Conservation (phyloP, 495 filamentous ascomycete genomes). For the Talaromyces nanjingensis region DNA sequence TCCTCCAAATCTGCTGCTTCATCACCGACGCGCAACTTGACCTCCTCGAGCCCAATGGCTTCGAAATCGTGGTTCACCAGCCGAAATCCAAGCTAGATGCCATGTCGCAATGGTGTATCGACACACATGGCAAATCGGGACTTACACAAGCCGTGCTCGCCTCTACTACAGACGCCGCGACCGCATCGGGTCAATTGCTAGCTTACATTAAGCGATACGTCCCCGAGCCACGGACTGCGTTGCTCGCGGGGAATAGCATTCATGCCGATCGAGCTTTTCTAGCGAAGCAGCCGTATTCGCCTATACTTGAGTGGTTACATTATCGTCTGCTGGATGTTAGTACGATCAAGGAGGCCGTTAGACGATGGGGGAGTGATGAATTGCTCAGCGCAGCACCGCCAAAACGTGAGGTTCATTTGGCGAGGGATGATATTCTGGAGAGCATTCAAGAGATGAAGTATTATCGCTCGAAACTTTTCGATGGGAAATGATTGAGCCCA, state of each 20-base stretch:
- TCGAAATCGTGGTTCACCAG: conserved; percentile 74
- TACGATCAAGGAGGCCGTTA: conserved; percentile 78
- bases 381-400: conserved; percentile 52
- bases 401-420: conserved; percentile 76
- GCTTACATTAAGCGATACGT: conserved; percentile 68
- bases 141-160: conserved; percentile 69
- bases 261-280: conserved; percentile 87
- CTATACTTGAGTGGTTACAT: conserved; percentile 68
- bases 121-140: conserved; percentile 62
- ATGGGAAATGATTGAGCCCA: neutral
- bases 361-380: conserved; percentile 65
- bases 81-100: conserved; percentile 57
- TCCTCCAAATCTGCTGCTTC: conserved; percentile 91
- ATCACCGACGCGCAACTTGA: conserved; percentile 76
- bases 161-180: conserved; percentile 63
- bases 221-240: conserved; percentile 51
- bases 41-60: conserved; percentile 68
- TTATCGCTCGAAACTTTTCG: conserved; percentile 49
- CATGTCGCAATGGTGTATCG: conserved; percentile 71
- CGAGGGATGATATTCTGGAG: conserved; percentile 84
- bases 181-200: conserved; percentile 67
- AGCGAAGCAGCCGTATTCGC: conserved; percentile 60
- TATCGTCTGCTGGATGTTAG: conserved; percentile 92
- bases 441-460: conserved; percentile 87
- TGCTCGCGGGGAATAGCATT: conserved; percentile 88